phyloP scores from a whole-genome alignment of 2,329 filamentous ascomycete species.

The Microdochium trichocladiopsis region DNA sequence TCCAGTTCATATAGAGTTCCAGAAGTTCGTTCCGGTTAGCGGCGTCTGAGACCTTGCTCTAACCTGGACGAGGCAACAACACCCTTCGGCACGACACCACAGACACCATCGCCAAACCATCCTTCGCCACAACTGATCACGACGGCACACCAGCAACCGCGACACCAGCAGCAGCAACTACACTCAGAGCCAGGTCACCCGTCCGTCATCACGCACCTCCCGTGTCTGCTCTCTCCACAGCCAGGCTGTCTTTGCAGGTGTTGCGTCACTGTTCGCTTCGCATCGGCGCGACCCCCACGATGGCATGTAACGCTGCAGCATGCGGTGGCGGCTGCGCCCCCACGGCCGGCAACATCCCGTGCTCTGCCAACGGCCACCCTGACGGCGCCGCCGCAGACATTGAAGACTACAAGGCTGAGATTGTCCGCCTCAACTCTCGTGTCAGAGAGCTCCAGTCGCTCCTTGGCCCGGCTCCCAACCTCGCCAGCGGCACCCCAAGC shows the following conservation, averaged over 20 bases:
- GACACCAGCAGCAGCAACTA: no score
- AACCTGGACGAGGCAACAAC: no score
- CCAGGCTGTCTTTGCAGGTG: not conserved
- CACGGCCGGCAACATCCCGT: conserved; percentile 1
- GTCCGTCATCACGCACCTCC: not conserved
- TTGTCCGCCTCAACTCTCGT: conserved; percentile 10
- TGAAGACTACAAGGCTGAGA: conserved; percentile 16
- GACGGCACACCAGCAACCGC: no score
- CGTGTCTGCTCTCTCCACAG: not conserved
- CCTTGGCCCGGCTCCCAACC: conserved; percentile 5
- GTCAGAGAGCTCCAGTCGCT: conserved; percentile 13
- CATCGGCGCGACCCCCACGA: not conserved
- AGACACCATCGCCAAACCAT: no score
- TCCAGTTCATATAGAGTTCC: no score
- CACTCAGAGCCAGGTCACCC: no score
- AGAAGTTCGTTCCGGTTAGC: no score
- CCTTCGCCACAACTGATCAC: no score
- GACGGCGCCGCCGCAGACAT: conserved; percentile 9
- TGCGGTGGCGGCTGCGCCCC: conserved; percentile 4
- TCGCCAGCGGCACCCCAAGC: not conserved
- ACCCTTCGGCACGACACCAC: no score
- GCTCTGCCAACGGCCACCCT: not conserved
- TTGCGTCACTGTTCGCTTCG: not conserved
- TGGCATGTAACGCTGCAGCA: conserved; percentile 1
- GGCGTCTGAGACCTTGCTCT: no score